These are phyloP conservation scores for Bruguiera hainesii DNA, from an alignment of 441 rosid species.

Conservation along the genomic window DNA sequence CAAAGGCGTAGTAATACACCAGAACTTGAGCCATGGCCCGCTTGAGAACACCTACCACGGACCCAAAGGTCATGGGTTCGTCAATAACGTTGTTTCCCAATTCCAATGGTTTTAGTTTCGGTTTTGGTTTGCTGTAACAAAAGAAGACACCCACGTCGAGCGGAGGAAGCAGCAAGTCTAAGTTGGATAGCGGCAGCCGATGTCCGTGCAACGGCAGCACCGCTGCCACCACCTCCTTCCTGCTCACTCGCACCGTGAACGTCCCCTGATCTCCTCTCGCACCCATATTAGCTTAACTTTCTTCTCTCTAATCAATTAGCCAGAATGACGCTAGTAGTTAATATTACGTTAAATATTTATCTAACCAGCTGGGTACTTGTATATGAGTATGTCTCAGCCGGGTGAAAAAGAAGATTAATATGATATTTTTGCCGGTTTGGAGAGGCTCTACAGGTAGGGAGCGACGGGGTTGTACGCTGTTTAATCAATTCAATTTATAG, in stretches of 20 bases:
- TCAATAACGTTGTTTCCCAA: not conserved
- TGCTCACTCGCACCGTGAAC: conserved; percentile 38
- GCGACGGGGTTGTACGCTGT: no score
- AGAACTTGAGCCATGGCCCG: conserved; percentile 56
- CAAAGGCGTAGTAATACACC: conserved; percentile 59
- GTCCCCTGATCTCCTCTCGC: not conserved
- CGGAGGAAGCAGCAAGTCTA: conserved; percentile 72
- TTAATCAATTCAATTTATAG: no score
- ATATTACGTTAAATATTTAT: no score
- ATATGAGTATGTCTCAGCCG: no score
- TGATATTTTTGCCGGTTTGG: no score
- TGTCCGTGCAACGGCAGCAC: conserved; percentile 54
- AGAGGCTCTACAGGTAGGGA: no score
- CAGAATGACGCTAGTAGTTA: no score
- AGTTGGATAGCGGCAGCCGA: conserved; percentile 76
- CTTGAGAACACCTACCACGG: conserved; percentile 41
- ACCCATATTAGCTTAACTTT: conserved; percentile 2
- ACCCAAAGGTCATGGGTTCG: conserved; percentile 20
- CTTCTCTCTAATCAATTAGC: no score
- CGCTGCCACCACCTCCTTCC: conserved; percentile 55
- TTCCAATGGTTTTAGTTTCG: not conserved
- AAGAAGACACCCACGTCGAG: conserved; percentile 58
- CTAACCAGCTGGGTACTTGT: no score
- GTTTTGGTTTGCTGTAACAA: conserved; percentile 37
- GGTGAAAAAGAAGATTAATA: no score